phyloP scores from a whole-genome alignment of 495 filamentous ascomycete genomes.

The Penicillium herquei region DNA sequence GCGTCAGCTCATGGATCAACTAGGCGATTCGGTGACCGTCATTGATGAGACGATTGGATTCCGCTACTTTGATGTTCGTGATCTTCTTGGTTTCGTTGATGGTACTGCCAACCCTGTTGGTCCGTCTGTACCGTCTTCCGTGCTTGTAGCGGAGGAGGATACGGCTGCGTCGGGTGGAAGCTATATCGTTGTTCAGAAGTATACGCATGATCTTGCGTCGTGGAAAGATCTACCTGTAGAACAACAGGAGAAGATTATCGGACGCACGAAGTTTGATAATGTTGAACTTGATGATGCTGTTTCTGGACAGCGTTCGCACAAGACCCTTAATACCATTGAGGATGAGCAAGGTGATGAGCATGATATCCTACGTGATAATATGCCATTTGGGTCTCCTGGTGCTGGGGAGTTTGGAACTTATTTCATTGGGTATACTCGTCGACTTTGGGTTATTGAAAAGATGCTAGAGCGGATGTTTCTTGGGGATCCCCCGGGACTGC shows the following conservation, averaged over 20 bases:
- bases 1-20: conserved; percentile 47
- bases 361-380: conserved; percentile 57
- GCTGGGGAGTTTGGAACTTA: conserved; percentile 56
- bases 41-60: conserved; percentile 56
- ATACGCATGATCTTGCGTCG: conserved; percentile 49
- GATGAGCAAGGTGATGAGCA: conserved; percentile 51
- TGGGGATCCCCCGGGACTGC: conserved; percentile 52
- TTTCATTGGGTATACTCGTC: conserved; percentile 56
- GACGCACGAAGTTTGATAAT: conserved; percentile 56
- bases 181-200: conserved; percentile 60
- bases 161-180: conserved; percentile 41
- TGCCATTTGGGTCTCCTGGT: conserved; percentile 57
- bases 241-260: conserved; percentile 56
- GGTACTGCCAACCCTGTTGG: conserved; percentile 59
- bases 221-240: conserved; percentile 49
- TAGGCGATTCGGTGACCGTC: conserved; percentile 45
- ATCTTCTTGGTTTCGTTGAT: conserved; percentile 59
- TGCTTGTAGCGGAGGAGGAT: conserved; percentile 48
- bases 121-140: conserved; percentile 37
- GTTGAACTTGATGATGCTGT: conserved; percentile 53
- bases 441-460: conserved; percentile 56
- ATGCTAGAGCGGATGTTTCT: conserved; percentile 60
- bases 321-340: conserved; percentile 53
- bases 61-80: conserved; percentile 58
- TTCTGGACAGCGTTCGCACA: conserved; percentile 49